These are phyloP conservation scores for Prunus yedoensis DNA, from an alignment of 331 rosid species.

Conservation along the genomic window DNA sequence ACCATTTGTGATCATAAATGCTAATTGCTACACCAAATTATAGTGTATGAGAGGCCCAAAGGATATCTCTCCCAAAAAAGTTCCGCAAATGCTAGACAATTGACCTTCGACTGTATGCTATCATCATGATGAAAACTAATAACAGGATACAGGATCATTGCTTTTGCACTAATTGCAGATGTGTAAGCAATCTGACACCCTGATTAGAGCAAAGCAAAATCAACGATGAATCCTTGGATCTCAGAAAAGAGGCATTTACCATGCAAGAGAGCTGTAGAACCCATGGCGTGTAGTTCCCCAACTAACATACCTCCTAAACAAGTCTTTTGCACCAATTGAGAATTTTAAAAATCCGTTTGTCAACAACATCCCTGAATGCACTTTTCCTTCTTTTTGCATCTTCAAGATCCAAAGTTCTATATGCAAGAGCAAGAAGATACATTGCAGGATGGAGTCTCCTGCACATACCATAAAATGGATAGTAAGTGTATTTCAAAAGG, in stretches of 20 bases:
- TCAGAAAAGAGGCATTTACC: constrained; percentile 1
- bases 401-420: constrained; percentile 91
- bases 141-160: constrained; percentile 13
- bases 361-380: constrained; percentile 40
- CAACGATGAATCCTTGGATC: not conserved
- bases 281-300: not conserved
- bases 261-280: not conserved
- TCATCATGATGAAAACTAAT: constrained; percentile 9
- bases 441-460: constrained; percentile 98
- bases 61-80: not conserved
- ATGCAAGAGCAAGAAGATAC: constrained; percentile 88
- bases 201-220: not conserved
- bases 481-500: constrained; percentile 25
- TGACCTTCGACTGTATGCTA: constrained; percentile 18
- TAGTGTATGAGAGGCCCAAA: constrained; percentile 1
- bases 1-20: not conserved
- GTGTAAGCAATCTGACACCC: not conserved
- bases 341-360: constrained; percentile 49
- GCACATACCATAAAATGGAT: constrained; percentile 36
- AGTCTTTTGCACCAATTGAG: constrained; percentile 87
- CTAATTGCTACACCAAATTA: not conserved
- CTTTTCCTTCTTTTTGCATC: constrained; percentile 64
- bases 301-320: constrained; percentile 35
- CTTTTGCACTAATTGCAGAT: constrained; percentile 7
- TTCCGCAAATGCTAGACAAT: constrained; percentile 13